Percentiles rank a stretch among this genome's conserved stretches.
Conservation (phyloP, 768 basidiomycete genomes). For the Pluteus cervinus region DNA sequence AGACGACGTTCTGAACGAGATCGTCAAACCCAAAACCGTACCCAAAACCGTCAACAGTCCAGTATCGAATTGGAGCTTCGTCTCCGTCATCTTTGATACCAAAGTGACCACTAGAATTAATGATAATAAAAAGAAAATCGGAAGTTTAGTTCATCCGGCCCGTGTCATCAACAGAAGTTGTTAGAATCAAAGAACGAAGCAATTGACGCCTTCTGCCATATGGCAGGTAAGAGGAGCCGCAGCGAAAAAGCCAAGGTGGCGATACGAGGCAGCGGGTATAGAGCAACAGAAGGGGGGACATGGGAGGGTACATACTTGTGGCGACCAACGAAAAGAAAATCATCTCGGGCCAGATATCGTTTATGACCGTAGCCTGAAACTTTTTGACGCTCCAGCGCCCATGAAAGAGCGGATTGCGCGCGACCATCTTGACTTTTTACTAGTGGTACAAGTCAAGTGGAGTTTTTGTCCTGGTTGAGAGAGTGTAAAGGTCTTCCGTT, state of each 20-base stretch:
- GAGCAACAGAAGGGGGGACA: not conserved
- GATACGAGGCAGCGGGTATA: not conserved
- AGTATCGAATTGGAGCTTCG: slow-evolving; percentile 45
- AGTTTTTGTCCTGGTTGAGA: too few relatives aligned
- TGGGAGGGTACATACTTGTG: slow-evolving; percentile 31
- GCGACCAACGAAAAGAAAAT: slow-evolving; percentile 57
- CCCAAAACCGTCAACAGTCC: slow-evolving; percentile 63
- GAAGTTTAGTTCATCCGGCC: slow-evolving; percentile 8
- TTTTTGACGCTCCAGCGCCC: slow-evolving; percentile 43
- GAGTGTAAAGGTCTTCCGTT: too few relatives aligned
- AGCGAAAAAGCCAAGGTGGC: not conserved
- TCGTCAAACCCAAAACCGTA: slow-evolving; percentile 66
- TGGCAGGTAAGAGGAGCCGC: slow-evolving; percentile 6
- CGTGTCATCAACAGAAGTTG: too few relatives aligned
- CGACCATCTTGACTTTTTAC: slow-evolving; percentile 29
- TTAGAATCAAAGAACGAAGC: slow-evolving; percentile 13
- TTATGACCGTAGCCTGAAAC: slow-evolving; percentile 54
- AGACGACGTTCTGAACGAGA: slow-evolving; percentile 68
- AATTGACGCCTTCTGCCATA: slow-evolving; percentile 9
- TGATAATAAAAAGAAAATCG: slow-evolving; percentile 15
- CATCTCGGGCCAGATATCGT: slow-evolving; percentile 63
- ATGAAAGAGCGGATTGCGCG: slow-evolving; percentile 39
- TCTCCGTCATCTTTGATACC: slow-evolving; percentile 43
- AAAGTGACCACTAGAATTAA: slow-evolving; percentile 41
- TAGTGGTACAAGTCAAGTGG: too few relatives aligned